Evolutionary conservation across 225 moss, liverwort and hornwort genomes (phyloP).

Genomic region (Physcomitrellopsis africana): DNA sequence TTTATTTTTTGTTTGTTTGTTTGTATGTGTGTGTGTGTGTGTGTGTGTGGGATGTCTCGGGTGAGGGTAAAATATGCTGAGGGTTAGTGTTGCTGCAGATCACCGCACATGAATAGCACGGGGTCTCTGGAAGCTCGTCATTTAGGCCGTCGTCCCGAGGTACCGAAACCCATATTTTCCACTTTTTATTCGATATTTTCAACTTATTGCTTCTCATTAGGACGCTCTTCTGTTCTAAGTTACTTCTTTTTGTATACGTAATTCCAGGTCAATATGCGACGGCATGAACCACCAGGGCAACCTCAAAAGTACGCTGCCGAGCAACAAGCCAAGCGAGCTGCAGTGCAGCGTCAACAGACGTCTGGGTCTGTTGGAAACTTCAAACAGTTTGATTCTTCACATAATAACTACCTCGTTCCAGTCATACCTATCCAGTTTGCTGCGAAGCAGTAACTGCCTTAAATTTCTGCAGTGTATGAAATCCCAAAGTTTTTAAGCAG

Average conservation of each 20-base stretch:
- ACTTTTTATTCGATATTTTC: too few relatives aligned
- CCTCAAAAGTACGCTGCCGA: slow-evolving; percentile 50
- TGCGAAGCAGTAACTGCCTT: slow-evolving; percentile 52
- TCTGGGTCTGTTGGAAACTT: slow-evolving; percentile 87
- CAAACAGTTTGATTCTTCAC: slow-evolving; percentile 80
- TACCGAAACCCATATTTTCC: slow-evolving; percentile 7
- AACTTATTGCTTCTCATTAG: too few relatives aligned
- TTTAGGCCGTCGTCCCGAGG: slow-evolving; percentile 63
- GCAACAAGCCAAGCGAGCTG: slow-evolving; percentile 65
- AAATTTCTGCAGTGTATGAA: too few relatives aligned
- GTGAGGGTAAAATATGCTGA: slow-evolving; percentile 18
- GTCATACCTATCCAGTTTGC: slow-evolving; percentile 91
- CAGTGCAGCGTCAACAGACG: slow-evolving; percentile 64
- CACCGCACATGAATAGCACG: slow-evolving; percentile 36
- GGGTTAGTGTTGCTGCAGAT: slow-evolving; percentile 38
- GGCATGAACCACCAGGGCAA: slow-evolving; percentile 72
- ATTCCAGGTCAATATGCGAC: slow-evolving; percentile 58
- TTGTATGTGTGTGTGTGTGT: not conserved
- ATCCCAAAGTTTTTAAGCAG: too few relatives aligned
- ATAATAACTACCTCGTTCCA: slow-evolving; percentile 86
- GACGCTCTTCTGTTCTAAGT: slow-evolving; percentile 9
- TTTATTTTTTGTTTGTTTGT: not conserved
- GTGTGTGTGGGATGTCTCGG: not conserved
- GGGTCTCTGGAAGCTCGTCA: slow-evolving; percentile 56
- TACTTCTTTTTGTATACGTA: not conserved